These are phyloP conservation scores for Pseudocercospora crystallina DNA, from an alignment of 2,329 filamentous ascomycete species.

Conservation along the genomic window DNA sequence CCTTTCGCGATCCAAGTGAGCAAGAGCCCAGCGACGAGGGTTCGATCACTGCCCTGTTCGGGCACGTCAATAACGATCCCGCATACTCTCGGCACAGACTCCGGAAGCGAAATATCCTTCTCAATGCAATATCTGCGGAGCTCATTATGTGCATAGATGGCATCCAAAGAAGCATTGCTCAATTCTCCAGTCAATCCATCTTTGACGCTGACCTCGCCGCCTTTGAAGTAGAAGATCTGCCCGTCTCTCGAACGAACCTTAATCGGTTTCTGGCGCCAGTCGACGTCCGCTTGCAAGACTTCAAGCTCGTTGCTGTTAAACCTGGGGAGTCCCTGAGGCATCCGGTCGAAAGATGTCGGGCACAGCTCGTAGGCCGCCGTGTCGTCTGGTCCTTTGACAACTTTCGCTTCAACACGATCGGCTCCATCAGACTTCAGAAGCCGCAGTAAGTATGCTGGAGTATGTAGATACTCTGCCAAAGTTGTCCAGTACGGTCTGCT, in stretches of 20 bases:
- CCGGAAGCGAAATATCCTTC: too few species aligned
- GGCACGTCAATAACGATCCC: not conserved
- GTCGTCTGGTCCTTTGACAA: not conserved
- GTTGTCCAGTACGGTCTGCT: constrained; percentile 2
- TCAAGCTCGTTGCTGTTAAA: not conserved
- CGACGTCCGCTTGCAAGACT: not conserved
- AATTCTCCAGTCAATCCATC: not conserved
- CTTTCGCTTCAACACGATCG: not conserved
- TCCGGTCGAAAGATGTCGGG: not conserved
- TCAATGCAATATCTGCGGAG: not conserved
- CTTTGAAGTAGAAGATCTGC: constrained; percentile 1
- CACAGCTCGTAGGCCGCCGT: constrained; percentile 1
- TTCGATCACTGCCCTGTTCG: not conserved
- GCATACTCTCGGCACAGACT: not conserved
- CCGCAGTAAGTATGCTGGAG: constrained; percentile 7
- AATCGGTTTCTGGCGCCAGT: constrained; percentile 1
- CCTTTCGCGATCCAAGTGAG: constrained; percentile 1
- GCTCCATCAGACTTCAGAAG: not conserved
- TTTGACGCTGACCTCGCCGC: not conserved
- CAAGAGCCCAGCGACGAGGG: not conserved
- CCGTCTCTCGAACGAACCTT: constrained; percentile 1
- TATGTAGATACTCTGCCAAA: constrained; percentile 11
- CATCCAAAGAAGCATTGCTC: constrained; percentile 1
- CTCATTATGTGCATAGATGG: not conserved
- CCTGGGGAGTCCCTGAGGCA: not conserved